Base-by-base conservation (phyloP, 345 rosid genomes). In the Hypericum perforatum region DNA sequence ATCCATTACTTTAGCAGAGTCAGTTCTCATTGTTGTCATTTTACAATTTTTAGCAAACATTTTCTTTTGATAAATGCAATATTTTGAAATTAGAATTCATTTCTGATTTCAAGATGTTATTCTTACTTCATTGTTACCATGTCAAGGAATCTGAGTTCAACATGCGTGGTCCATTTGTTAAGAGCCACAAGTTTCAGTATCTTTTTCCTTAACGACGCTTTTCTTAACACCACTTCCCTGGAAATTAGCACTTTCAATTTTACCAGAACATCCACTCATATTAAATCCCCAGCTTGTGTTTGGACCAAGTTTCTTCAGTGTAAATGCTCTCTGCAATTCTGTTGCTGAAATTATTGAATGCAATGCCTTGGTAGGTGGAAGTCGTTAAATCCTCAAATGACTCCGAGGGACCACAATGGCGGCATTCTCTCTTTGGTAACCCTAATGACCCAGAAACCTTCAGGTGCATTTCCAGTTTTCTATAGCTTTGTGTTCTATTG, bases 381-480 rank as follows among this genome's bases (percentile, higher is more conserved):
- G 86, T 87, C 66, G 95, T 87, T 39, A 85, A 81, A 70, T 81
- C 92, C 51, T 85, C 77, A 46, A 85, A 62, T 63, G 96, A 91
- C 63, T 70, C 87, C 1, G 95, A 87, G 57, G 82, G 88, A 49
- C 82, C 79, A 38, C 96, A 82, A 63, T 87, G 98, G 96, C 85
- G 76, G 71, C 86, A 66, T 71, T 91, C 98, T 43, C 87, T 85
- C 54, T 91, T 91, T 71, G 96, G 96, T 67, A 91, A 91, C 73
- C 98, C 98, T 67, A 91, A 75, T 72, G 98, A 91, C 63, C 62
- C 75, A 36, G 98, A 91, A 63, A 91, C 98, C 65, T 81, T 80
- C 81, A 87, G 98, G 98, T 91, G 62, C 60, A 75, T 65, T 39
- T 67, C 46, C 50, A 42, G 43, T 58, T 46, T 50, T 16, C 53